These are phyloP conservation scores for Coemansia pectinata DNA, from an alignment of 192 early-diverging fungal species.

Conservation along the genomic window DNA sequence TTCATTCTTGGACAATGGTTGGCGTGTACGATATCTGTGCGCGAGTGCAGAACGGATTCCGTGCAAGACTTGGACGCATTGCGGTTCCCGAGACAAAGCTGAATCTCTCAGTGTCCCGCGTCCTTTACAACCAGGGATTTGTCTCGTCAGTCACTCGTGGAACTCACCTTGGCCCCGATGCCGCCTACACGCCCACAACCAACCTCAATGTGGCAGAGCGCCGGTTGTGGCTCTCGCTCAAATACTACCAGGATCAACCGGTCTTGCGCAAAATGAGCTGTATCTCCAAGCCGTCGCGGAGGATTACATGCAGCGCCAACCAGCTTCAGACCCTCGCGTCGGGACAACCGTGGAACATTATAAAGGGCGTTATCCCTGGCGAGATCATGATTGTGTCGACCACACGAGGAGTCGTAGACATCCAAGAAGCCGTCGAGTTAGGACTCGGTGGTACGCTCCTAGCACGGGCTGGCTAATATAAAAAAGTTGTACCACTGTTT, in stretches of 20 bases:
- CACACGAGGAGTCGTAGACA: conserved; percentile 81
- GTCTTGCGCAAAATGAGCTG: conserved; percentile 76
- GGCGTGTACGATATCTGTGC: conserved; percentile 82
- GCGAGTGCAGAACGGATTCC: conserved; percentile 89
- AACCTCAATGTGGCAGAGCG: conserved; percentile 81
- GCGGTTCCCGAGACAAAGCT: conserved; percentile 87
- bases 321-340: conserved; percentile 78
- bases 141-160: conserved; percentile 77
- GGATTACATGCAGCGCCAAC: conserved; percentile 74
- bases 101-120: conserved; percentile 80
- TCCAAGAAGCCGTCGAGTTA: conserved; percentile 85
- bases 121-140: conserved; percentile 93
- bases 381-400: conserved; percentile 92
- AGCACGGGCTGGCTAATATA: conserved; percentile 60
- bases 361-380: conserved; percentile 83
- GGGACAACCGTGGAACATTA: conserved; percentile 71
- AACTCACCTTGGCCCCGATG: conserved; percentile 76
- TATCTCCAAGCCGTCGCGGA: conserved; percentile 85
- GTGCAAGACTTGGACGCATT: conserved; percentile 74
- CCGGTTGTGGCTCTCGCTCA: conserved; percentile 91
- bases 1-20: conserved; percentile 59
- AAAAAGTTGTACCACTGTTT: background rate
- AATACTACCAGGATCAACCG: conserved; percentile 84
- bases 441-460: conserved; percentile 88
- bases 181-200: conserved; percentile 68